Evolutionary conservation across 2,329 filamentous ascomycete genomes (phyloP), one percentile per base, ranked within the genome.

Genomic region (Acephala macrosclerotiorum): DNA sequence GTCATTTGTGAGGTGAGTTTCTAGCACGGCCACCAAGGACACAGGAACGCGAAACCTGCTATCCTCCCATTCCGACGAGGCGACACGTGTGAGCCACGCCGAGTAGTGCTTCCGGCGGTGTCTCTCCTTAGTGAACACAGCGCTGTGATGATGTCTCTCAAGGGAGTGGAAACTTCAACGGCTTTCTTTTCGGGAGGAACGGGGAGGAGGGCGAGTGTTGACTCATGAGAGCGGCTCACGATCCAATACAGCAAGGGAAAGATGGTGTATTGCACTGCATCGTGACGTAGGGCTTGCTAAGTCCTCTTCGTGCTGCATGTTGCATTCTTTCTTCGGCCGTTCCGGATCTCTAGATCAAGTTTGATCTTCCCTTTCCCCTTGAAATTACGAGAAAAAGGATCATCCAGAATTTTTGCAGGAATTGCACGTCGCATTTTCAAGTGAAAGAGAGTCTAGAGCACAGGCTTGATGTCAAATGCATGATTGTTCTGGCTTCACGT

Each of bases 11-110:
- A 53, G n/a, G 49, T 53, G 49, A 33, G 25, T 11, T 29, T 33
- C 49, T 29, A 53, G 49, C 49, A 33, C 49, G 26, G 25, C 49
- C 49, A 53, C 49, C 25, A 33, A 14, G 33, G 6, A 53, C 18
- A 25, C 49, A 53, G 49, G 49, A 29, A 53, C 49, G 18, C 49
- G 49, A 33, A 53, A 53, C 49, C 49, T 53, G 22, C 47, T 18
- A 29, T 29, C 11, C 47, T 51, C 20, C 22, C 45, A 11, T 22
- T 7, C n/a, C 45, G n/a, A 49, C 45, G 1, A 49, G 45, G n/a
- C 45, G n/a, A 14, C 45, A 53, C 49, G 49, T 53, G 49, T 33
- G 14, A 53, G 14, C 25, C 22, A 53, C 25, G 49, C 49, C 49
- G 22, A 53, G 49, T 29, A n/a, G 45, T 22, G n/a, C 45, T 53